Conservation (phyloP, 768 basidiomycete species). For the Pulveroboletus sp. region DNA sequence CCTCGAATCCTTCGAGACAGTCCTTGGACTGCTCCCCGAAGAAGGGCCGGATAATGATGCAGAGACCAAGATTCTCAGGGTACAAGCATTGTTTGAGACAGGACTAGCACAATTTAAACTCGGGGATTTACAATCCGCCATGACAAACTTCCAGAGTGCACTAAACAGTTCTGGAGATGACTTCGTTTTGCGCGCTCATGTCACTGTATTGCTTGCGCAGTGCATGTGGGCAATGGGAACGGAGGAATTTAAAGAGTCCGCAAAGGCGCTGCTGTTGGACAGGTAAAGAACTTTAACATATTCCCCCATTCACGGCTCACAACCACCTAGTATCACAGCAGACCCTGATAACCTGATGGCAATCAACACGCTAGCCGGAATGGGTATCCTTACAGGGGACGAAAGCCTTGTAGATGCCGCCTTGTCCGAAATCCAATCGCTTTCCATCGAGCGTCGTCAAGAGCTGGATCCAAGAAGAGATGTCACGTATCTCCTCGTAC, state of each 20-base stretch:
- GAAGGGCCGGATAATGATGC: slow-evolving; percentile 35
- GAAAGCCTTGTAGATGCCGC: slow-evolving; percentile 83
- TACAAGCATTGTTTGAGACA: slow-evolving; percentile 66
- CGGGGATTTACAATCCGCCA: slow-evolving; percentile 58
- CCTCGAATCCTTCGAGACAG: slow-evolving; percentile 68
- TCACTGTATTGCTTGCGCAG: slow-evolving; percentile 77
- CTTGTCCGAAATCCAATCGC: slow-evolving; percentile 70
- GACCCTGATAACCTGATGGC: slow-evolving; percentile 80
- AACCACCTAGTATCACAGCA: slow-evolving; percentile 56
- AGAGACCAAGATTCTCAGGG: slow-evolving; percentile 43
- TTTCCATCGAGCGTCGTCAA: slow-evolving; percentile 64
- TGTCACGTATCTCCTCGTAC: slow-evolving; percentile 67
- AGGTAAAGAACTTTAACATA: slow-evolving; percentile 51
- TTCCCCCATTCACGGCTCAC: slow-evolving; percentile 14
- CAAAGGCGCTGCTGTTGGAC: slow-evolving; percentile 77
- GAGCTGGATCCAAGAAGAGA: slow-evolving; percentile 68
- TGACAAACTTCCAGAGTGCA: slow-evolving; percentile 67
- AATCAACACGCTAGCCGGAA: slow-evolving; percentile 82
- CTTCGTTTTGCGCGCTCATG: slow-evolving; percentile 55
- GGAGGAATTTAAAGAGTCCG: slow-evolving; percentile 72
- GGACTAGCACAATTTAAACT: slow-evolving; percentile 72
- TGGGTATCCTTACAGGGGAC: slow-evolving; percentile 82
- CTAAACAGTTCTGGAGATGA: slow-evolving; percentile 53
- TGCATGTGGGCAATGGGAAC: slow-evolving; percentile 80
- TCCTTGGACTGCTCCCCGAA: slow-evolving; percentile 63